Evolutionary conservation across 2,329 filamentous ascomycete genomes (phyloP), one percentile per base, ranked within the genome.

Genomic region (Rachicladosporium sp.): DNA sequence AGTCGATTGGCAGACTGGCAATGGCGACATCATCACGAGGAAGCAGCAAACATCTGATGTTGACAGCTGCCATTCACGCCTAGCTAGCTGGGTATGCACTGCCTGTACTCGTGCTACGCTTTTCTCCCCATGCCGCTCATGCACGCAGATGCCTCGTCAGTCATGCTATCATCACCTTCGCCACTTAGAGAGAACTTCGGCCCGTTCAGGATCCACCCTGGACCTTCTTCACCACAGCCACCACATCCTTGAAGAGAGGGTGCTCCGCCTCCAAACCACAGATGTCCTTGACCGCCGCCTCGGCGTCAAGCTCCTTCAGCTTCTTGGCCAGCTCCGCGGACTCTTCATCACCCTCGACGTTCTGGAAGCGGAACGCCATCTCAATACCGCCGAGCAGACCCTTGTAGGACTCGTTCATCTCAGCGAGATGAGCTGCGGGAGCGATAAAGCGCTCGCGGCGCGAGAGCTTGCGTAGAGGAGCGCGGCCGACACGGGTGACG

Each of bases 381-480:
- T 96, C 89, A 34, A 91, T 76, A 12, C 85, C 83, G 43, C 80
- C 81, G 38, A 96, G 69, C 23, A 98, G 73, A 38, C 75, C 78
- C 42, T 78, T 72, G 60, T 80, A 81, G 51, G 76, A 73, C 64
- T 85, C 71, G 43, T 77, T 86, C 44, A 74, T 71, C 70, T 94
- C 86, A 34, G 87, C 87, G 11, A 98, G 76, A 65, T 93, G 82
- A 7, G 84, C 77, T 34, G 91, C 89, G 4, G 91, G 91, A 34
- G 83, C 87, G 52, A 98, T 80, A 69, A 98, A 94, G 33, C 91
- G 87, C 69, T 98, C 91, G 68, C 93, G 91, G 63, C 88, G 83
- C 49, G 81, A 81, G 29, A 98, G 74, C 73, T 98, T 98, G 60
- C 91, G 82, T 44, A 98, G 70, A 11, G 91, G 91, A 11, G 88